phyloP scores from a whole-genome alignment of 495 filamentous ascomycete genomes.

The Ascodesmis nigricans region DNA sequence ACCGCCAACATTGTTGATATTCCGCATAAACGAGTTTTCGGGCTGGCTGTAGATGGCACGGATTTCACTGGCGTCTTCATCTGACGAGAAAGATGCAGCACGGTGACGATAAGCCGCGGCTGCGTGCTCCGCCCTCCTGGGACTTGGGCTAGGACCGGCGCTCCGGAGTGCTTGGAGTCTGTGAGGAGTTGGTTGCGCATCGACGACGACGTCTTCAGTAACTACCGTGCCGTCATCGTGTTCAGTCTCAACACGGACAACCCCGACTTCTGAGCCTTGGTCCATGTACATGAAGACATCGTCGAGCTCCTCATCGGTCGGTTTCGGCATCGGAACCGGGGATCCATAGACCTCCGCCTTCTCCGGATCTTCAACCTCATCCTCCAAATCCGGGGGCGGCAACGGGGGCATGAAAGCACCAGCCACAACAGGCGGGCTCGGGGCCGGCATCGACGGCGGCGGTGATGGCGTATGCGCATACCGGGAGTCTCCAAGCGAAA shows the following conservation, averaged over 20 bases:
- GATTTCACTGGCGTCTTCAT: constrained; percentile 14
- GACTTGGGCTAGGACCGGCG: constrained; percentile 17
- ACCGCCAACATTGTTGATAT: constrained; percentile 6
- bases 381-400: constrained; percentile 1
- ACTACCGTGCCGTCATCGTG: no score
- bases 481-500: constrained; percentile 18
- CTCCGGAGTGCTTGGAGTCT: constrained; percentile 13
- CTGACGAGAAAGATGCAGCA: constrained; percentile 17
- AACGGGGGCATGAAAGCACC: constrained; percentile 9
- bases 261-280: no score
- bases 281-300: constrained; percentile 16
- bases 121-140: constrained; percentile 5
- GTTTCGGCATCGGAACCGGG: constrained; percentile 10
- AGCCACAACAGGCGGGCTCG: constrained; percentile 10
- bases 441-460: constrained; percentile 16
- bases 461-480: constrained; percentile 20
- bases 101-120: constrained; percentile 6
- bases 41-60: constrained; percentile 6
- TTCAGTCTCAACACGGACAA: no score
- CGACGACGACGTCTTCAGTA: no score
- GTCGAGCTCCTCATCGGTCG: constrained; percentile 19
- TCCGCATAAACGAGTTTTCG: constrained; percentile 4
- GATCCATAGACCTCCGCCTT: constrained; percentile 7
- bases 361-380: constrained; percentile 6
- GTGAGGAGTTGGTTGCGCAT: constrained; percentile 12